Percentiles rank a stretch among this genome's conserved stretches.
Conservation (phyloP, 106 monocot species). For the Narthecium ossifragum region DNA sequence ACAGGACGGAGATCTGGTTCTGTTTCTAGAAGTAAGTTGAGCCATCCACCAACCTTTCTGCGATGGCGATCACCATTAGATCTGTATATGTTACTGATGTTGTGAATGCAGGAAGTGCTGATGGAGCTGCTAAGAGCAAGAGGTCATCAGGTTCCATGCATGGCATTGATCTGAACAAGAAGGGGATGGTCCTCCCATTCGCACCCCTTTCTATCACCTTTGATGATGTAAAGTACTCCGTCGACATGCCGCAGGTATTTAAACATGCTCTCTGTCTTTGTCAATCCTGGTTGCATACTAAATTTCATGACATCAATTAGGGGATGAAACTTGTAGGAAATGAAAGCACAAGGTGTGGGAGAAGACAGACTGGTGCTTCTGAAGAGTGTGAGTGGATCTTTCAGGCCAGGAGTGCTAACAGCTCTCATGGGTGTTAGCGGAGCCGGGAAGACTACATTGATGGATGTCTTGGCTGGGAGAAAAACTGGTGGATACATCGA, state of each 20-base stretch:
- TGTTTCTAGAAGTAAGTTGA: constrained; percentile 4
- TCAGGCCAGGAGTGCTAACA: constrained; percentile 66
- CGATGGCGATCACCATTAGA: too few relatives aligned
- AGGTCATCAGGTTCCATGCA: too few relatives aligned
- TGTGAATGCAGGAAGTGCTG: too few relatives aligned
- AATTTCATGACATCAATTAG: too few relatives aligned
- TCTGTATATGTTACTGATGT: too few relatives aligned
- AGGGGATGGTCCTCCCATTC: constrained; percentile 62
- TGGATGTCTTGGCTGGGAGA: constrained; percentile 73
- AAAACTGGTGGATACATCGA: constrained; percentile 65
- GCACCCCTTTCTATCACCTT: constrained; percentile 40
- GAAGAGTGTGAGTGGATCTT: constrained; percentile 48
- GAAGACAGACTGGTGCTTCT: constrained; percentile 41
- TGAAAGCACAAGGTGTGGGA: constrained; percentile 35
- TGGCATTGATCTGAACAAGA: constrained; percentile 14
- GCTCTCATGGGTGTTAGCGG: constrained; percentile 65
- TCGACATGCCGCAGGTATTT: constrained; percentile 68
- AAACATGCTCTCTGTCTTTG: background rate
- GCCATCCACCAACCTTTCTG: too few relatives aligned
- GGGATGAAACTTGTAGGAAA: constrained; percentile 42
- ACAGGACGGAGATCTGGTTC: background rate
- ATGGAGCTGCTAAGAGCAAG: too few relatives aligned
- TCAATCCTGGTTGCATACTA: too few relatives aligned
- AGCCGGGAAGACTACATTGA: constrained; percentile 67
- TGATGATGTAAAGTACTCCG: constrained; percentile 49